A percentile compares a stretch with the other conserved stretches of the same genome.
These are phyloP conservation scores for Tulasnella sp. DNA, from an alignment of 768 basidiomycete species.

Conservation along the genomic window DNA sequence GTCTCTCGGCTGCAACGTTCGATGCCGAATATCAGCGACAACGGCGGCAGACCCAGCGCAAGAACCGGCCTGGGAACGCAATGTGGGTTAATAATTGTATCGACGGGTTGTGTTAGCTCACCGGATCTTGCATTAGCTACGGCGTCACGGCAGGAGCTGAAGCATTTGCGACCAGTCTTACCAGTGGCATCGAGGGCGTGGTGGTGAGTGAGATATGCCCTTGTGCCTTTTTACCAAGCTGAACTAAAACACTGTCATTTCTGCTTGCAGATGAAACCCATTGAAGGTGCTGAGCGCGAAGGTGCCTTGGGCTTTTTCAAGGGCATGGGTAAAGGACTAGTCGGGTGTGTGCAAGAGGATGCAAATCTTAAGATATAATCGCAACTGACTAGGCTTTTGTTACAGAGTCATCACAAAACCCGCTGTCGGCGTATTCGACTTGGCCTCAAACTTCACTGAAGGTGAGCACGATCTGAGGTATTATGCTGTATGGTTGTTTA, in stretches of 20 bases:
- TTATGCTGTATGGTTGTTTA: background rate
- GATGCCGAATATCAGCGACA: conserved; percentile 92
- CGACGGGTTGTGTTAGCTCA: background rate
- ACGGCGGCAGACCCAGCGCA: conserved; percentile 74
- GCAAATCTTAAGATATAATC: background rate
- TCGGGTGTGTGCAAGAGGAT: conserved; percentile 48
- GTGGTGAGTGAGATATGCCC: conserved; percentile 42
- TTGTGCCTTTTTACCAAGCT: conserved; percentile 9
- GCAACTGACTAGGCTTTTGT: background rate
- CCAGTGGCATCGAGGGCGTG: conserved; percentile 93
- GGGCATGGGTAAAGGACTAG: conserved; percentile 90
- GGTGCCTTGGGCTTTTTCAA: conserved; percentile 97
- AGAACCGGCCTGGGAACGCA: conserved; percentile 93
- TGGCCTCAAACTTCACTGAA: conserved; percentile 90
- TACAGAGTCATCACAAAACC: conserved; percentile 86
- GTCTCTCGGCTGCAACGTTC: conserved; percentile 91
- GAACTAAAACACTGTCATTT: background rate
- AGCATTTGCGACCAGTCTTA: conserved; percentile 85
- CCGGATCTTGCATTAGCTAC: conserved; percentile 43
- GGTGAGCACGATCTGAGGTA: conserved; percentile 37
- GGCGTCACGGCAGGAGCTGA: conserved; percentile 94
- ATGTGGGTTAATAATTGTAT: conserved; percentile 42
- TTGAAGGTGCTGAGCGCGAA: conserved; percentile 91
- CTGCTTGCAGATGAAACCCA: conserved; percentile 69
- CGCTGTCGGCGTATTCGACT: conserved; percentile 90